Evolutionary conservation across 2,329 filamentous ascomycete genomes (phyloP), one percentile per base, ranked within the genome.

Genomic region (Dryadomyces quercivorus): DNA sequence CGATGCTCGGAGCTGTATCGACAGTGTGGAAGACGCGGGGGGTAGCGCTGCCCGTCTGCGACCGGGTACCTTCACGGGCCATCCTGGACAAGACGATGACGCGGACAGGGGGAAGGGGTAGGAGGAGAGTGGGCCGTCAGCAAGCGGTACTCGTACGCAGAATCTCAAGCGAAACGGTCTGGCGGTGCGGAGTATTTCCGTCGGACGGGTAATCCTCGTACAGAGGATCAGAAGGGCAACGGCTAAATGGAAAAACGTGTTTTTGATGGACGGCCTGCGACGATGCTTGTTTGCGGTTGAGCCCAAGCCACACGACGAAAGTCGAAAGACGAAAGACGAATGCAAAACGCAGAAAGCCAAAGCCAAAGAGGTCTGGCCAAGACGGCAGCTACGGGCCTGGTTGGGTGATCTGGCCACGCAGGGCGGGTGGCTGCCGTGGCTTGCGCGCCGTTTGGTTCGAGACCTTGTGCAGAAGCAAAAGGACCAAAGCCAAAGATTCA

Each of bases 31-130:
- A 72, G 64, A 78, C 67, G 63, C 76, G 75, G 58, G 76, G 76
- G 65, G 71, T 73, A 59, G 74, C 72, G 67, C 75, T 72, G 70
- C 75, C 75, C 40, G 75, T 77, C 61, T 67, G 66, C 51, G 75
- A 77, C 64, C 74, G 73, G 53, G 74, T 76, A 60, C 73, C 73
- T 69, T 75, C 74, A 63, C 73, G 73, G 61, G 70, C 66, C 74
- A 76, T 76, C 60, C 58, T 46, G 21, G 8, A n/a, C 10, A 13
- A 21, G 20, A 26, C 20, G 16, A 26, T 20, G 36, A 34, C 15
- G 20, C 10, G 36, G 36, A 42, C n/a, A 51, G 16, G 9, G 40
- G 26, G 26, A 31, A 31, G 26, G 26, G 26, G 26, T n/a, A n/a
- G 26, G 4, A 44, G 21, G 20, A 8, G 15, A 47, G 16, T 31